A percentile compares a stretch with the other conserved stretches of the same genome.
phyloP scores from a whole-genome alignment of 345 rosid species.

The Raphanus sativus region DNA sequence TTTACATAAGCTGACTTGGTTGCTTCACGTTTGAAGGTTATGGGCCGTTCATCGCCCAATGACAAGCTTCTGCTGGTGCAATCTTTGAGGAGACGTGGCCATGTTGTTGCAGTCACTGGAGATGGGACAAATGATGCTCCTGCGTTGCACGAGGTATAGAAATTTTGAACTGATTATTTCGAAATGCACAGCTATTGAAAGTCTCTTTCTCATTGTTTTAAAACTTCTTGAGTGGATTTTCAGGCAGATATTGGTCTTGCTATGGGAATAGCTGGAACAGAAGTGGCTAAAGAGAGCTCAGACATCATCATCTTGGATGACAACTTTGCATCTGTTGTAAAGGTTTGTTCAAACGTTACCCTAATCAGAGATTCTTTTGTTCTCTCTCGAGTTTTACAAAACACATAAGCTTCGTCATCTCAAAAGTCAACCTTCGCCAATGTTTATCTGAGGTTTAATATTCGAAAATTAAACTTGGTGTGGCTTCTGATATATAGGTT shows the following conservation, averaged over 20 bases:
- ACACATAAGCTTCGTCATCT: not conserved
- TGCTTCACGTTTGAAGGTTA: conserved; percentile 55
- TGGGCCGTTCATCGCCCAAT: conserved; percentile 89
- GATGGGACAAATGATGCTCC: conserved; percentile 98
- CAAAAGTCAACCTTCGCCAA: not conserved
- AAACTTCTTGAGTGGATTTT: conserved; percentile 13
- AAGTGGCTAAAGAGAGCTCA: conserved; percentile 98
- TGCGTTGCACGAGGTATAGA: conserved; percentile 80
- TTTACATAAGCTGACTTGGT: conserved; percentile 11
- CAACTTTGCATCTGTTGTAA: conserved; percentile 1
- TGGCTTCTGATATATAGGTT: conserved; percentile 54
- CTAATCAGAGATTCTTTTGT: not conserved
- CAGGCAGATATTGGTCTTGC: conserved; percentile 99
- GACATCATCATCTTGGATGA: conserved; percentile 74
- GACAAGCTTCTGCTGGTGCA: conserved; percentile 90
- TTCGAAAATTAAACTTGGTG: conserved; percentile 1
- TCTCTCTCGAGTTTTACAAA: conserved; percentile 9
- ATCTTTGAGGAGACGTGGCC: conserved; percentile 70
- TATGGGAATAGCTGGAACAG: conserved; percentile 99
- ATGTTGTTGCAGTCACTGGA: conserved; percentile 90
- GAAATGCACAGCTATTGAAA: not conserved
- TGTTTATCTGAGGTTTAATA: not conserved
- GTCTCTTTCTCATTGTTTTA: not conserved
- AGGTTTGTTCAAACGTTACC: not conserved
- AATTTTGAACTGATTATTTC: not conserved